Percentiles rank a stretch among this genome's conserved stretches.
Conservation (phyloP, 2,329 filamentous ascomycete genomes). For the Sporothrix curviconia region DNA sequence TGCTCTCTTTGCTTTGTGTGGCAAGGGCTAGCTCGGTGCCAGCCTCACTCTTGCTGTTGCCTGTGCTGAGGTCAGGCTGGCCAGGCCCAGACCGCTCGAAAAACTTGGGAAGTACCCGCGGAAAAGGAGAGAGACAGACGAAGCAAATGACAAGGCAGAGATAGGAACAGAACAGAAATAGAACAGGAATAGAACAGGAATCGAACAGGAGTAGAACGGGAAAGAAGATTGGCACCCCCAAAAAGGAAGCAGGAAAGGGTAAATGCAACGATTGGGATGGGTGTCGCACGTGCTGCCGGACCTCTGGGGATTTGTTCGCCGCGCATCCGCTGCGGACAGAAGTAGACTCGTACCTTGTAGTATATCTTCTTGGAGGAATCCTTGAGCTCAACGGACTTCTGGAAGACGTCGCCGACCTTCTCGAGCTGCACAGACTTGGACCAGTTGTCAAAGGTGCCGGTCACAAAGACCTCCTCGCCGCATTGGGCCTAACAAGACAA, state of each 20-base stretch:
- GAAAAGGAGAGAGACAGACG: background rate
- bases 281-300: no score
- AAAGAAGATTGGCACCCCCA: background rate
- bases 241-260: no score
- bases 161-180: no score
- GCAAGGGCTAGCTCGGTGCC: background rate
- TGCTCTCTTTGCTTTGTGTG: background rate
- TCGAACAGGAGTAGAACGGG: background rate
- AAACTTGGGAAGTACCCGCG: background rate
- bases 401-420: conserved; percentile 65
- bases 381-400: conserved; percentile 72
- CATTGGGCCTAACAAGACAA: conserved; percentile 61
- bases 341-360: conserved; percentile 69
- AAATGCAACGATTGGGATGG: no score
- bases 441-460: conserved; percentile 94
- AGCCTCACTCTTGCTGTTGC: conserved; percentile 1
- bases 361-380: conserved; percentile 65
- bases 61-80: background rate
- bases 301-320: no score
- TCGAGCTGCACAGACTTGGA: conserved; percentile 77
- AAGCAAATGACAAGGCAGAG: no score
- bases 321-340: no score
- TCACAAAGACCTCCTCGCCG: conserved; percentile 87
- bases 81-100: background rate
- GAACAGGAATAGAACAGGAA: no score